These are phyloP conservation scores for Solanum chiquidenum DNA, from an alignment of 257 asterid species.

Conservation along the genomic window DNA sequence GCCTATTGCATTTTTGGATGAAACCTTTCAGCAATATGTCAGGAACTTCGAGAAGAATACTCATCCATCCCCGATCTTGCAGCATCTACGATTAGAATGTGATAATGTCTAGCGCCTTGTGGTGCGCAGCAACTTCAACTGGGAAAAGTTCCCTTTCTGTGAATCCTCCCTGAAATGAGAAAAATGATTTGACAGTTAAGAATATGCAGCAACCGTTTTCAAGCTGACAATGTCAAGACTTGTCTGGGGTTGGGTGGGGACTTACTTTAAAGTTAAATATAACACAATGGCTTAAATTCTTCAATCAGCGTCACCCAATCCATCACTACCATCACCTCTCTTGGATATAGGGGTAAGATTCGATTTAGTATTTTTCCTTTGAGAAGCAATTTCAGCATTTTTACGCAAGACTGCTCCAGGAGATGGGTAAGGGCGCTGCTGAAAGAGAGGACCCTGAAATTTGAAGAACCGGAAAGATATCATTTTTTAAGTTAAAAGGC, in stretches of 20 bases:
- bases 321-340: conserved; percentile 98
- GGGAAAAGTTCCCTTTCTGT: not conserved
- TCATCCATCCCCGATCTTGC: not conserved
- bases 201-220: not conserved
- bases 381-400: conserved; percentile 87
- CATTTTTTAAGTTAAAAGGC: not conserved
- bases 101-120: not conserved
- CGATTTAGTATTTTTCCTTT: conserved; percentile 57
- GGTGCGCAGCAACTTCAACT: not conserved
- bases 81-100: not conserved
- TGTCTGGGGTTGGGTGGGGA: not conserved
- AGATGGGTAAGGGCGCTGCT: conserved; percentile 95
- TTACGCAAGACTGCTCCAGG: conserved; percentile 93
- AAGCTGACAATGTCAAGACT: not conserved
- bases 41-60: not conserved
- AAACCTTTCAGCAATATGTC: not conserved
- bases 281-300: not conserved
- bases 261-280: not conserved
- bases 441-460: conserved; percentile 93
- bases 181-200: not conserved
- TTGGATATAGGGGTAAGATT: conserved; percentile 63
- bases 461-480: conserved; percentile 1
- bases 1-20: not conserved
- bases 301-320: conserved; percentile 91
- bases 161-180: not conserved